Base-by-base conservation (phyloP, 371 early-diverging fungal genomes). In the Basidiobolus heterosporus region DNA sequence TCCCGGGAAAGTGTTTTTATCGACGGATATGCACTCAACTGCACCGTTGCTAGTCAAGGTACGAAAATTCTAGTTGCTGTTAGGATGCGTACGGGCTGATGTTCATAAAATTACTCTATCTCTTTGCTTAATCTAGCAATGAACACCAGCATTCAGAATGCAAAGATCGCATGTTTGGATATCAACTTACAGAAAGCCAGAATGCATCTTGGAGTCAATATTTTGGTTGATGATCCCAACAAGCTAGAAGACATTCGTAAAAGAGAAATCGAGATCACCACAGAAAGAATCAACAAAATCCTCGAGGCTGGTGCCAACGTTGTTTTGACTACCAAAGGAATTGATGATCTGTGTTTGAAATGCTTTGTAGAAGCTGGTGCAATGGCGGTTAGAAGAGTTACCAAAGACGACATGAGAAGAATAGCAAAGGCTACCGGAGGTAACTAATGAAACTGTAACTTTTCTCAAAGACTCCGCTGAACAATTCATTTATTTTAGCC, bases 161-260 rank as follows among this genome's bases (percentile, higher is more conserved):
- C 98, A 43, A 92, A 92, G 73, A 95, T 99, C 65, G 91, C 98
- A n/a, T 95, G 93, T 62, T 65, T 99, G 43, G 99, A 98, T 65
- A 96, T 99, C 75, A 93, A 98, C 74, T 75, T 99, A 44, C 91
- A 92, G 67, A 98, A 95, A 74, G 88, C 91, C n/a, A 85, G 98
- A 57, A 89, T 98, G 92, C 90, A 91, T 60, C 64, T 99, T 20
- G 98, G 98, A 44, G 98, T 98, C 40, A 85, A 93, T 57, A 94
- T 99, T 59, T 84, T 91, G 23, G 84, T 98, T 42, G 98, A 98
- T 56, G 88, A 98, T 66, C 99, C 98, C 11, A 86, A 94, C 53
- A 82, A 95, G 64, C 74, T 99, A 38, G 99, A 99, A 68, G 93
- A 82, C 44, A 98, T 99, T 53, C 81, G 99, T 88, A 66, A 16